Evolutionary conservation across 2,329 filamentous ascomycete genomes (phyloP).

Genomic region (Sporothrix protearum): DNA sequence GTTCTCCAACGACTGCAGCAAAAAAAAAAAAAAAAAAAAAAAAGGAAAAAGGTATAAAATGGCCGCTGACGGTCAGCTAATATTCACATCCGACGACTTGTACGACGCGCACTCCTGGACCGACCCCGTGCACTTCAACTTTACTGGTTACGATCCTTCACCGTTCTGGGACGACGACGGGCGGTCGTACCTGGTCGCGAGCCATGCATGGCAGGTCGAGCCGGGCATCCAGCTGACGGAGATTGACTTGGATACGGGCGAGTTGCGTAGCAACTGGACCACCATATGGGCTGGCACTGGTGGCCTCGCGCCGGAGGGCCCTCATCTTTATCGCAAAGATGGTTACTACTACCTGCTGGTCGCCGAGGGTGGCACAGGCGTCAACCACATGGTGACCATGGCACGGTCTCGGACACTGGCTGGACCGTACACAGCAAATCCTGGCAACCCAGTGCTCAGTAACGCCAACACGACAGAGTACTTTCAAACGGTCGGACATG

Average conservation of each 20-base stretch:
- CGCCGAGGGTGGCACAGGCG: slow-evolving; percentile 52
- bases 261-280: slow-evolving; percentile 36
- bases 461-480: slow-evolving; percentile 44
- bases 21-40: no score
- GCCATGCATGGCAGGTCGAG: slow-evolving; percentile 38
- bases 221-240: slow-evolving; percentile 42
- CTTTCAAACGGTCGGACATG: slow-evolving; percentile 55
- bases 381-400: slow-evolving; percentile 48
- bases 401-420: slow-evolving; percentile 42
- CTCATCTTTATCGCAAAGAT: slow-evolving; percentile 52
- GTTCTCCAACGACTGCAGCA: neutral
- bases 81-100: slow-evolving; percentile 45
- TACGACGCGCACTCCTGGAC: slow-evolving; percentile 46
- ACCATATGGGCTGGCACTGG: slow-evolving; percentile 49
- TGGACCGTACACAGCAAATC: slow-evolving; percentile 45
- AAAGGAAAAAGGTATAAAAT: no score
- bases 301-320: slow-evolving; percentile 47
- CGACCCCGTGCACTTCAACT: slow-evolving; percentile 47
- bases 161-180: slow-evolving; percentile 57
- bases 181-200: slow-evolving; percentile 47
- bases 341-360: slow-evolving; percentile 52
- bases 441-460: slow-evolving; percentile 46
- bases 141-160: slow-evolving; percentile 51
- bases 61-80: slow-evolving; percentile 34
- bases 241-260: slow-evolving; percentile 41